phyloP scores from a whole-genome alignment of 495 filamentous ascomycete species.

The Darksidea phi region DNA sequence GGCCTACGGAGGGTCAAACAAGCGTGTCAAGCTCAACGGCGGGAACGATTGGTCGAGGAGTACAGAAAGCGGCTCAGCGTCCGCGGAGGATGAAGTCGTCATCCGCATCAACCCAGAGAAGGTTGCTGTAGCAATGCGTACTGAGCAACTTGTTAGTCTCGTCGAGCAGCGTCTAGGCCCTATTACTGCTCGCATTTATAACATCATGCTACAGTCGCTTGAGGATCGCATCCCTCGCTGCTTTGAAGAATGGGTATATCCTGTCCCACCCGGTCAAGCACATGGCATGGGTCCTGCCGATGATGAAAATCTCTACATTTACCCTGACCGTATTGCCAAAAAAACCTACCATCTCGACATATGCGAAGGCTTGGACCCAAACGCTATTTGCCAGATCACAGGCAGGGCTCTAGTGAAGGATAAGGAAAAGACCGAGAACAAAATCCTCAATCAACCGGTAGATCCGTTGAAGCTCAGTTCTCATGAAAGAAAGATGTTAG shows the following conservation, averaged over 20 bases:
- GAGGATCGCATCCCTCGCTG: constrained; percentile 69
- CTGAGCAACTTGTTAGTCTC: constrained; percentile 64
- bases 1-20: constrained; percentile 9
- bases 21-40: constrained; percentile 14
- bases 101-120: constrained; percentile 85
- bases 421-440: neutral
- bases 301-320: constrained; percentile 5
- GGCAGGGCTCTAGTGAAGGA: neutral
- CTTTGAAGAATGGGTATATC: constrained; percentile 42
- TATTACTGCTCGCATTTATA: constrained; percentile 72
- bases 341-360: constrained; percentile 24
- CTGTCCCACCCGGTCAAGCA: constrained; percentile 1
- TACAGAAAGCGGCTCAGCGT: neutral
- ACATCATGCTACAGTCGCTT: constrained; percentile 63
- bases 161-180: constrained; percentile 60
- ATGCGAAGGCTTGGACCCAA: constrained; percentile 25
- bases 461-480: constrained; percentile 7
- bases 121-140: constrained; percentile 76
- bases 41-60: constrained; percentile 1
- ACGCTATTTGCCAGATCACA: neutral
- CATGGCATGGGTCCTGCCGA: too few species aligned
- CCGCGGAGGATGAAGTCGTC: constrained; percentile 53
- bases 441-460: neutral
- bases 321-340: constrained; percentile 17
- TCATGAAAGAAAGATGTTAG: constrained; percentile 44